phyloP scores from a whole-genome alignment of 441 rosid genomes.

The Eutrema salsugineum region DNA sequence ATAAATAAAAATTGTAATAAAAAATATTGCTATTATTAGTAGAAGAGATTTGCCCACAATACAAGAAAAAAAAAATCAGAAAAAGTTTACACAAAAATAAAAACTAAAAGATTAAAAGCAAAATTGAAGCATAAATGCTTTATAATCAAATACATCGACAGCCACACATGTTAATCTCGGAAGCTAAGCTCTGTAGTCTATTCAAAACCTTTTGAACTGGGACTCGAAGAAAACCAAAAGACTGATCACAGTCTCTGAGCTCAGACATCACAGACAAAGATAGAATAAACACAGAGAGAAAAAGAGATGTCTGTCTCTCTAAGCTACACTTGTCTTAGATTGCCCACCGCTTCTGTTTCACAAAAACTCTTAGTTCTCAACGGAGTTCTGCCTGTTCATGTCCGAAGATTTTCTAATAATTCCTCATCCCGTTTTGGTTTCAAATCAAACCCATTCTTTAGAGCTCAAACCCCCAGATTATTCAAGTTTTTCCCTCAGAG shows the following conservation, averaged over 20 bases:
- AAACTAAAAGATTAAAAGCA: not conserved
- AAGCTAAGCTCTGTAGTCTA: constrained; percentile 1
- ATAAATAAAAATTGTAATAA: not conserved
- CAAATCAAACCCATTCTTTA: constrained; percentile 8
- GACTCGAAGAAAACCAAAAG: constrained; percentile 4
- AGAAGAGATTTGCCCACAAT: not conserved
- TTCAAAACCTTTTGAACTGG: constrained; percentile 12
- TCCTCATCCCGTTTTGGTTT: not conserved
- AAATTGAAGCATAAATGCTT: not conserved
- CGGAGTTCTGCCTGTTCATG: not conserved
- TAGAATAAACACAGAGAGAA: not conserved
- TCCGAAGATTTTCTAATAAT: not conserved
- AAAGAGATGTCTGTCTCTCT: constrained; percentile 15
- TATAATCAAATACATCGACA: not conserved
- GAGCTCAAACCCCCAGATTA: constrained; percentile 15
- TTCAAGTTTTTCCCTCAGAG: constrained; percentile 41
- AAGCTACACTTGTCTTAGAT: constrained; percentile 8
- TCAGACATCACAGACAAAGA: constrained; percentile 13
- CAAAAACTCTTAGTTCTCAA: not conserved
- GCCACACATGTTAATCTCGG: constrained; percentile 25
- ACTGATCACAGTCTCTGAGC: constrained; percentile 19
- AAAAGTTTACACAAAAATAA: not conserved
- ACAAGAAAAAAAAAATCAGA: not conserved
- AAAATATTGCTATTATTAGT: not conserved
- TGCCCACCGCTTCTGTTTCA: not conserved